Percentiles rank a stretch among this genome's conserved stretches.
Conservation (phyloP, 805 yeast species). For the Kodamaea fukazawae region DNA sequence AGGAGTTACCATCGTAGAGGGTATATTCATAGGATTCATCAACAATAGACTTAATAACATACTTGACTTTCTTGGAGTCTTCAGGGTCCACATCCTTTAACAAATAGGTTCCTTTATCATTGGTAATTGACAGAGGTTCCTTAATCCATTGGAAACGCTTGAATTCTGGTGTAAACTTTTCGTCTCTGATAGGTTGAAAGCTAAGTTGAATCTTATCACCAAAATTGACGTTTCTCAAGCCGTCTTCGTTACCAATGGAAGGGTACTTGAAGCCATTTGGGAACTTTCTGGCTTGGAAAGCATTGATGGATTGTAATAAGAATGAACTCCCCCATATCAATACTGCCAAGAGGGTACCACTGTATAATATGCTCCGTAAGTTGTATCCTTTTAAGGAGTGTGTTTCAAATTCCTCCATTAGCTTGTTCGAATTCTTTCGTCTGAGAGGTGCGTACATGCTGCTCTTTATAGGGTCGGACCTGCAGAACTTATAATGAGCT, state of each 20-base stretch:
- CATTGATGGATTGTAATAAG: conserved; percentile 22
- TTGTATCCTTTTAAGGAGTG: conserved; percentile 3
- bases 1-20: conserved; percentile 49
- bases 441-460: conserved; percentile 8
- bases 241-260: conserved; percentile 1
- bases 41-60: conserved; percentile 52
- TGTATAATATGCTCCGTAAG: conserved; percentile 10
- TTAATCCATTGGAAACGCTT: conserved; percentile 71
- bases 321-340: conserved; percentile 39
- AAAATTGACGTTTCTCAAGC: conserved; percentile 10
- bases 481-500: no score
- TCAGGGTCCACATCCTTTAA: conserved; percentile 21
- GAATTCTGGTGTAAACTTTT: conserved; percentile 51
- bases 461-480: no score
- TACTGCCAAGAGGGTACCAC: conserved; percentile 22
- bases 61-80: conserved; percentile 44
- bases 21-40: conserved; percentile 44
- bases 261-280: conserved; percentile 2
- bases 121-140: conserved; percentile 43
- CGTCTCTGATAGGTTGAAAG: conserved; percentile 44
- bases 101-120: conserved; percentile 69
- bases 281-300: conserved; percentile 12
- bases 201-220: conserved; percentile 28
- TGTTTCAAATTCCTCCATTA: conserved; percentile 10
- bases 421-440: conserved; percentile 10